Evolutionary conservation across 148 eudicot species (phyloP).

Genomic region (Persicaria maculosa): DNA sequence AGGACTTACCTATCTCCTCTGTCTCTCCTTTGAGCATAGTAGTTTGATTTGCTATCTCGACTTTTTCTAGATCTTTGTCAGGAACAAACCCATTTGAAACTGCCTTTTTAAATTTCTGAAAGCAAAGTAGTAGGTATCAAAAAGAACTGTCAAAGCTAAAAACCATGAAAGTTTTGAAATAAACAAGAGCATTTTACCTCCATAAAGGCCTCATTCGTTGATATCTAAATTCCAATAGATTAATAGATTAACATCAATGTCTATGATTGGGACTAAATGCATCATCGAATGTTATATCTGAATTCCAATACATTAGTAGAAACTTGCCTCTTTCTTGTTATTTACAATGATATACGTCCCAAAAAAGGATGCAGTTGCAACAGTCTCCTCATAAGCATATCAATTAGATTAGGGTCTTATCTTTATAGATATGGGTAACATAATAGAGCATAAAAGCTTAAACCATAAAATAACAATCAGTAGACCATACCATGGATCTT

Average conservation of each 20-base stretch:
- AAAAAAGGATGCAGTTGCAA: slow-evolving; percentile 96
- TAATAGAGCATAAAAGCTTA: slow-evolving; percentile 96
- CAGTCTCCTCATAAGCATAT: slow-evolving; percentile 87
- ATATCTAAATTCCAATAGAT: slow-evolving; percentile 24
- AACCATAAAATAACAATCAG: slow-evolving; percentile 82
- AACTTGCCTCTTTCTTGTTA: slow-evolving; percentile 74
- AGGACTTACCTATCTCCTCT: slow-evolving; percentile 84
- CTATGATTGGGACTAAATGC: background rate
- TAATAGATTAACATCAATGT: background rate
- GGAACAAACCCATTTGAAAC: slow-evolving; percentile 92
- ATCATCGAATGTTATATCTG: background rate
- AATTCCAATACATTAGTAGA: background rate
- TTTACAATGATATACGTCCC: slow-evolving; percentile 75
- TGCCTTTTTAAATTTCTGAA: slow-evolving; percentile 88
- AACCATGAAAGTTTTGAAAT: background rate
- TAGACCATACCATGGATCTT: slow-evolving; percentile 89
- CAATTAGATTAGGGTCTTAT: no score
- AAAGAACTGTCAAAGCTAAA: background rate
- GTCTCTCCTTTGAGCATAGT: slow-evolving; percentile 99
- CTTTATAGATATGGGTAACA: slow-evolving; percentile 99
- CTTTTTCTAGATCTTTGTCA: slow-evolving; percentile 70
- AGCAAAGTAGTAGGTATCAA: slow-evolving; percentile 1
- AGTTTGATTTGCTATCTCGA: slow-evolving; percentile 95
- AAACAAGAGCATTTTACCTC: slow-evolving; percentile 39
- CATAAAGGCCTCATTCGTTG: slow-evolving; percentile 81